These are phyloP conservation scores for Dendryphion nanum DNA, from an alignment of 2,329 filamentous ascomycete genomes.

Conservation along the genomic window DNA sequence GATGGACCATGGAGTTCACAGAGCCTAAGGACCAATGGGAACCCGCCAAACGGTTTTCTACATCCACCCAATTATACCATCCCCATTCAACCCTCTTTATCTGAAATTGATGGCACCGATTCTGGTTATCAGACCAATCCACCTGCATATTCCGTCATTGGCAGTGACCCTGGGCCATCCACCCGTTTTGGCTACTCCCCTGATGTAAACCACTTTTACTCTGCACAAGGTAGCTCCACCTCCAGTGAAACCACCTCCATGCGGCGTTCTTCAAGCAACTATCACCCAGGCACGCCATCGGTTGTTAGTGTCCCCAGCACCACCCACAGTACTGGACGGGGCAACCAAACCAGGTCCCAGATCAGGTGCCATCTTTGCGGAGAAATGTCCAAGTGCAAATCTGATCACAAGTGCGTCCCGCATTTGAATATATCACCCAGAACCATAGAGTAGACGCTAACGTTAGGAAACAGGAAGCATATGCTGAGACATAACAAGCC, in stretches of 20 bases:
- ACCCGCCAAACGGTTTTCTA: too few species aligned
- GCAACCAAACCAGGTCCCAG: too few species aligned
- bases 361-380: conserved; percentile 22
- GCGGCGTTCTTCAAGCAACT: too few species aligned
- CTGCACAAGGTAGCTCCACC: conserved; percentile 16
- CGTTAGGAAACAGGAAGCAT: conserved; percentile 62
- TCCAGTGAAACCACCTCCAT: conserved; percentile 17
- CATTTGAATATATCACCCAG: background rate
- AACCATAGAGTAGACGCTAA: conserved; percentile 10
- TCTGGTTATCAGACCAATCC: too few species aligned
- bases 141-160: too few species aligned
- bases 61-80: too few species aligned
- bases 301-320: conserved; percentile 25
- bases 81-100: too few species aligned
- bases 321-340: conserved; percentile 3
- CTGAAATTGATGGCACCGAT: too few species aligned
- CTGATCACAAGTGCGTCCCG: conserved; percentile 36
- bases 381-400: conserved; percentile 30
- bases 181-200: too few species aligned
- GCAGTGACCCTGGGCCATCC: conserved; percentile 27
- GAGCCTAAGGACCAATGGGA: too few species aligned
- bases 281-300: conserved; percentile 18
- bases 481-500: conserved; percentile 67
- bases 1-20: too few species aligned
- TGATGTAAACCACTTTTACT: too few species aligned